phyloP scores from a whole-genome alignment of 768 basidiomycete species.

The Mrakia hoshinonis region DNA sequence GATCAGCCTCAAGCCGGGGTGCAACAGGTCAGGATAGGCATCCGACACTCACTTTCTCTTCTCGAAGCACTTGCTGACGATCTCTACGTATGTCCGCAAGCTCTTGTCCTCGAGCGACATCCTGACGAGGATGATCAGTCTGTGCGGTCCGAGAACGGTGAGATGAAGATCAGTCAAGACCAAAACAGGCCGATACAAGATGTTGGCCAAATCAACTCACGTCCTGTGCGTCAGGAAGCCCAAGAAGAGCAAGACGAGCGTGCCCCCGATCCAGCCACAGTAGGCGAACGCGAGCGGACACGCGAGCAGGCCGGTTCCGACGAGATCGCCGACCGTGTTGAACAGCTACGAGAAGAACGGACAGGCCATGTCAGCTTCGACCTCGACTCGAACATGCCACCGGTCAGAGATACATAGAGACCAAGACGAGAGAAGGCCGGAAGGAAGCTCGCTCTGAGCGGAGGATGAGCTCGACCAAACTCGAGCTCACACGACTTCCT shows the following conservation, averaged over 20 bases:
- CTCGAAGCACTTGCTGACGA: slow-evolving; percentile 78
- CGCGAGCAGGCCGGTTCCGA: slow-evolving; percentile 85
- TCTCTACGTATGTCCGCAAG: slow-evolving; percentile 76
- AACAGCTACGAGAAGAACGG: slow-evolving; percentile 37
- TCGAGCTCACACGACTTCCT: no score
- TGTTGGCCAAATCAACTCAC: no score
- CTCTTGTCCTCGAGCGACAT: slow-evolving; percentile 63
- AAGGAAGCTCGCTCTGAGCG: no score
- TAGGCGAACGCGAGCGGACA: slow-evolving; percentile 86
- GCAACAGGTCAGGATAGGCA: neutral
- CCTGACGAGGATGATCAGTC: slow-evolving; percentile 74
- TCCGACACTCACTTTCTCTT: slow-evolving; percentile 33
- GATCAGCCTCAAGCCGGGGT: neutral
- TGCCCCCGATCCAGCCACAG: slow-evolving; percentile 78
- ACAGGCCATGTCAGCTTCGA: neutral
- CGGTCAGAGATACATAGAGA: neutral
- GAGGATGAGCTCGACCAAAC: no score
- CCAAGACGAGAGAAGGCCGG: neutral
- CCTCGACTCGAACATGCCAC: no score
- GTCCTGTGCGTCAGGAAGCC: slow-evolving; percentile 79
- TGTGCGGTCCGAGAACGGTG: slow-evolving; percentile 37
- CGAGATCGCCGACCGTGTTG: slow-evolving; percentile 73
- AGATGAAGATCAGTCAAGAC: neutral
- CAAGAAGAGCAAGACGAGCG: slow-evolving; percentile 62
- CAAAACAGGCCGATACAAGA: no score